These are phyloP conservation scores for Neofusicoccum kwambonambiense DNA, from an alignment of 2,329 filamentous ascomycete species.

Conservation along the genomic window DNA sequence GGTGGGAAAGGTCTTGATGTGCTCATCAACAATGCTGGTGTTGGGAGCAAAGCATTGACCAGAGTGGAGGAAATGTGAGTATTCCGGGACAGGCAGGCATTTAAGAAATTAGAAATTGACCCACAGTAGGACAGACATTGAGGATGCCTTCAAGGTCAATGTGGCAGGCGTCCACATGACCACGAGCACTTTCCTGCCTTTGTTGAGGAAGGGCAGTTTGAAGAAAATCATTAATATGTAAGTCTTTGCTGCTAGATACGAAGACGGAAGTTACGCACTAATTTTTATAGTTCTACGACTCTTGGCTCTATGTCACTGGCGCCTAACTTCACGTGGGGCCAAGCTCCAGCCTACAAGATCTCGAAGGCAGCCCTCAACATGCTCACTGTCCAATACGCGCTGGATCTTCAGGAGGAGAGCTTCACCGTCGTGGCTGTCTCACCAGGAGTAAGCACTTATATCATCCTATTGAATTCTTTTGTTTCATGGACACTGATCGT, in stretches of 20 bases:
- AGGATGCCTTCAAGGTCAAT: constrained; percentile 34
- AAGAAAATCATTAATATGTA: constrained; percentile 50
- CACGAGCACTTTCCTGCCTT: constrained; percentile 40
- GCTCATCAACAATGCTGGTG: constrained; percentile 8
- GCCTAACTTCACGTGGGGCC: constrained; percentile 22
- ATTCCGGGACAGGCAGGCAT: neutral
- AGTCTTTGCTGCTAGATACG: constrained; percentile 14
- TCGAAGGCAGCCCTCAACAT: constrained; percentile 28
- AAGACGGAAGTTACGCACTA: neutral
- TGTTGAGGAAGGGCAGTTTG: constrained; percentile 37
- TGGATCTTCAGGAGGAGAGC: constrained; percentile 37
- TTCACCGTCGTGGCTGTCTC: constrained; percentile 45
- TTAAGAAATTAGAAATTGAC: neutral
- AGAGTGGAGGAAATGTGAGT: neutral
- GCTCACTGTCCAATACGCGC: constrained; percentile 47
- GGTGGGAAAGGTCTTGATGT: neutral
- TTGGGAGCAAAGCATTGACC: neutral
- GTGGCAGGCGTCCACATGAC: constrained; percentile 42
- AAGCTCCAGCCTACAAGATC: constrained; percentile 43
- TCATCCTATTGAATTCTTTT: no score
- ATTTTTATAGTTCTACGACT: constrained; percentile 37
- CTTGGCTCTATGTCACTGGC: constrained; percentile 43
- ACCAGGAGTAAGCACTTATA: constrained; percentile 43
- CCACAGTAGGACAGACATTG: constrained; percentile 24
- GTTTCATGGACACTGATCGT: no score